Conservation (phyloP, 2,329 filamentous ascomycete genomes). For the Orbilia oligospora region DNA sequence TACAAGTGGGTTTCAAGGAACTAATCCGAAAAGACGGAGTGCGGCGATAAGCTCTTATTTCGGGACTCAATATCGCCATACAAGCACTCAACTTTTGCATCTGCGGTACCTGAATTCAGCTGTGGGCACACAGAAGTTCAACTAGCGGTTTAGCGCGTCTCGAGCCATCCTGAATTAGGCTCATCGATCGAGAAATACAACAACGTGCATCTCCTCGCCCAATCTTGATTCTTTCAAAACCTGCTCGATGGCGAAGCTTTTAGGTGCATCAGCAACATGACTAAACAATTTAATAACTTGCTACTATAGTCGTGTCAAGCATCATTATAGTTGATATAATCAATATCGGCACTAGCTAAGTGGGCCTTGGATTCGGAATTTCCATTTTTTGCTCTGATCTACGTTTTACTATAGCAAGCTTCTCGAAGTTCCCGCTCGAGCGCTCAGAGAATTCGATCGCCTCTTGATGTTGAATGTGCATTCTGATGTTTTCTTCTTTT, state of each 20-base stretch:
- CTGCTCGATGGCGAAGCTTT: not conserved
- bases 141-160: not conserved
- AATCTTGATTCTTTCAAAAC: slow-evolving; percentile 7
- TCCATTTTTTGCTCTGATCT: not conserved
- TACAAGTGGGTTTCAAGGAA: not conserved
- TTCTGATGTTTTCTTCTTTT: not conserved
- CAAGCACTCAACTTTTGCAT: not conserved
- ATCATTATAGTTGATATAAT: not conserved
- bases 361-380: not conserved
- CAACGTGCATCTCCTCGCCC: not conserved
- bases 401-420: not conserved
- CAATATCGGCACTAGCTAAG: not conserved
- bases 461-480: not conserved
- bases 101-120: not conserved
- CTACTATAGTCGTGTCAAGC: not conserved
- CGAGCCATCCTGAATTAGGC: not conserved
- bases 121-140: not conserved
- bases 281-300: not conserved
- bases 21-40: slow-evolving; percentile 1
- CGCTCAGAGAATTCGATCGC: too few relatives aligned
- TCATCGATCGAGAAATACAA: not conserved
- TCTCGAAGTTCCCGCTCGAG: not conserved
- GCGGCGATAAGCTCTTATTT: not conserved
- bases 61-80: not conserved
- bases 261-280: not conserved